Evolutionary conservation across 805 yeast species (phyloP), one percentile per base, ranked within the genome.

Genomic region (Starmerella kuoi): DNA sequence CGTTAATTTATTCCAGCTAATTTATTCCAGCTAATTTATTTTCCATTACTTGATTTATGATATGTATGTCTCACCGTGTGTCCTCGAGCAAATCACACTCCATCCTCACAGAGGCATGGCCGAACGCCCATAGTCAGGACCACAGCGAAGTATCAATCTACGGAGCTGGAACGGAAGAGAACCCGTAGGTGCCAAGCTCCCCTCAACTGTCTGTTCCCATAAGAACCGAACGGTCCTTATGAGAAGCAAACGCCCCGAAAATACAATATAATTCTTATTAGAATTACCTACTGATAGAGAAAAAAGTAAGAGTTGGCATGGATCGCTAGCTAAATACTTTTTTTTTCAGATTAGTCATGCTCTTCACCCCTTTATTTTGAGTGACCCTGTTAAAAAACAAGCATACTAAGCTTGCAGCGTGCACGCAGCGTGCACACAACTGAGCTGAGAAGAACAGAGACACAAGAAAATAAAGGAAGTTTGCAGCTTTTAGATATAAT

Each of bases 151-250:
- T 59, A n/a, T n/a, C 47, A 28, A 24, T 60, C 63, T 52, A 47
- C 57, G 63, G 61, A 56, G 62, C 61, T 60, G 63, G 62, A 60
- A 60, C 63, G 63, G 63, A 60, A 48, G 56, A 50, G 48, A 49
- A 41, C 55, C 57, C 61, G 57, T 53, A 37, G 48, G 46, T 52
- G 57, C 57, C 57, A 53, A 31, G 51, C 35, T 41, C 47, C 45
- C 51, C 45, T 53, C 57, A 53, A 50, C 57, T 53, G 44, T 41
- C 48, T 47, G 44, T 44, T 28, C 43, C 33, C 37, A 26, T 26
- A 21, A 35, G 36, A 34, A 38, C 53, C 51, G 46, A 48, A 45
- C 50, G 50, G 47, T 38, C 35, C 38, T 43, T 38, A 30, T 37
- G 12, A 24, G 41, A 38, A 25, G 38, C 48, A 47, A 49, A 50